Evolutionary conservation across 495 filamentous ascomycete species (phyloP).

Genomic region (Ascobolus immersus): DNA sequence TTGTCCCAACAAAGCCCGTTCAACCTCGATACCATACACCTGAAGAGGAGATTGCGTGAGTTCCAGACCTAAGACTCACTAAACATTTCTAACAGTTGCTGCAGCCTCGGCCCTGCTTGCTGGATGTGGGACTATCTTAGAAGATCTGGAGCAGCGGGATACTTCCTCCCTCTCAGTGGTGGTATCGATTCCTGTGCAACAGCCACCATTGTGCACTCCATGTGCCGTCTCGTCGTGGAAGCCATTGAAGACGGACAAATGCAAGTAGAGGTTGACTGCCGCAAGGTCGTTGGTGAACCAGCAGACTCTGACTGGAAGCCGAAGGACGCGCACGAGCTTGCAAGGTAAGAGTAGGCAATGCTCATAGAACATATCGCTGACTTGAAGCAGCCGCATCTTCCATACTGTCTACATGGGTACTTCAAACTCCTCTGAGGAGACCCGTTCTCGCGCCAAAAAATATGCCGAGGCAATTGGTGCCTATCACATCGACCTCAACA

Average conservation of each 20-base stretch:
- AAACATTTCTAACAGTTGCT: constrained; percentile 6
- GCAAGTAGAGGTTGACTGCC: constrained; percentile 47
- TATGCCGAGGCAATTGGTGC: constrained; percentile 43
- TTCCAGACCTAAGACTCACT: constrained; percentile 20
- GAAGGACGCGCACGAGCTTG: constrained; percentile 35
- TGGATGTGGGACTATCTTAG: constrained; percentile 77
- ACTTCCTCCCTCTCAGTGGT: constrained; percentile 31
- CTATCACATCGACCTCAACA: constrained; percentile 53
- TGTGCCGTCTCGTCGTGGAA: constrained; percentile 48
- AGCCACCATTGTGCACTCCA: constrained; percentile 45
- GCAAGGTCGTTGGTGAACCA: constrained; percentile 31
- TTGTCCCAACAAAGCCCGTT: constrained; percentile 21
- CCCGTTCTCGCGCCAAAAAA: constrained; percentile 40
- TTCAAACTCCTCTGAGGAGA: constrained; percentile 43
- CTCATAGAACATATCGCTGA: neutral
- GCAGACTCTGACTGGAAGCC: constrained; percentile 28
- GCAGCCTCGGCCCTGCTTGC: constrained; percentile 14
- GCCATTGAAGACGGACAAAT: constrained; percentile 33
- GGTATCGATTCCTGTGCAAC: constrained; percentile 48
- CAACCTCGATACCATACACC: constrained; percentile 28
- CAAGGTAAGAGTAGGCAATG: constrained; percentile 14
- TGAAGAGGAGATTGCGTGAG: constrained; percentile 42
- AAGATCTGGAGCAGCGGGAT: constrained; percentile 34
- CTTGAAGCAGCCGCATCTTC: constrained; percentile 31
- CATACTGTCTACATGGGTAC: constrained; percentile 67